Evolutionary conservation across 306 rosid genomes (phyloP).

Genomic region (Delonix regia): DNA sequence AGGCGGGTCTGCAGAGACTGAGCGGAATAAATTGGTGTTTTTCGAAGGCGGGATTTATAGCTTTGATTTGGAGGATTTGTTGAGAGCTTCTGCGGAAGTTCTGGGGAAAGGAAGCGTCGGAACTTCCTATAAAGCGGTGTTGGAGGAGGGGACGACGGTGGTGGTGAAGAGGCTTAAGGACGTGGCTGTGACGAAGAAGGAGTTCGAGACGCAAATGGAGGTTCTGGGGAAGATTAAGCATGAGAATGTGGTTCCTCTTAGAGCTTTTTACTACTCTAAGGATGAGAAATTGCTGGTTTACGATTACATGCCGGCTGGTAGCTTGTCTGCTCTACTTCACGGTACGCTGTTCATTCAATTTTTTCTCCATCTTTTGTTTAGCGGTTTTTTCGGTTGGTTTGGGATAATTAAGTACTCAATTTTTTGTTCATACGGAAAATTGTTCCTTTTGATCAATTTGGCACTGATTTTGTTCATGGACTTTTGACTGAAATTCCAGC

Average conservation of each 20-base stretch:
- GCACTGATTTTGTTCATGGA: too few species aligned
- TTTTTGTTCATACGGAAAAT: neutral
- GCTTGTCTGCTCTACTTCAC: conserved; percentile 83
- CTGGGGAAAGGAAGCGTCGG: conserved; percentile 79
- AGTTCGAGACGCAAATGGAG: conserved; percentile 67
- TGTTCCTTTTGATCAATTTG: too few species aligned
- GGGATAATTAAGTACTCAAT: neutral
- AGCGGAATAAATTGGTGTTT: conserved; percentile 71
- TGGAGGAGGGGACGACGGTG: conserved; percentile 75
- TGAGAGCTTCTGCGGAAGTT: conserved; percentile 86
- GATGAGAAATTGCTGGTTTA: conserved; percentile 80
- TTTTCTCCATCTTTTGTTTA: neutral
- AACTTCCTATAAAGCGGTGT: conserved; percentile 79
- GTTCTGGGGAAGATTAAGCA: conserved; percentile 62
- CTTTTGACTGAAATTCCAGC: too few species aligned
- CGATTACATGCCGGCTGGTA: conserved; percentile 74
- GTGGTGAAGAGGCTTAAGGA: conserved; percentile 79
- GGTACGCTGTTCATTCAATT: conserved; percentile 44
- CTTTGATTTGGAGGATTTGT: conserved; percentile 75
- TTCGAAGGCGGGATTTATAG: conserved; percentile 65
- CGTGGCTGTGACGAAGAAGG: conserved; percentile 58
- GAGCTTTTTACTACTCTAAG: conserved; percentile 77
- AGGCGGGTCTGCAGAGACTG: conserved; percentile 63
- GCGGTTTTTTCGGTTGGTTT: neutral
- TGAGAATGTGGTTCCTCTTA: conserved; percentile 66